Percentiles rank a stretch among this genome's conserved stretches.
phyloP scores from a whole-genome alignment of 2,329 filamentous ascomycete species.

The Dryadomyces quercivorus region DNA sequence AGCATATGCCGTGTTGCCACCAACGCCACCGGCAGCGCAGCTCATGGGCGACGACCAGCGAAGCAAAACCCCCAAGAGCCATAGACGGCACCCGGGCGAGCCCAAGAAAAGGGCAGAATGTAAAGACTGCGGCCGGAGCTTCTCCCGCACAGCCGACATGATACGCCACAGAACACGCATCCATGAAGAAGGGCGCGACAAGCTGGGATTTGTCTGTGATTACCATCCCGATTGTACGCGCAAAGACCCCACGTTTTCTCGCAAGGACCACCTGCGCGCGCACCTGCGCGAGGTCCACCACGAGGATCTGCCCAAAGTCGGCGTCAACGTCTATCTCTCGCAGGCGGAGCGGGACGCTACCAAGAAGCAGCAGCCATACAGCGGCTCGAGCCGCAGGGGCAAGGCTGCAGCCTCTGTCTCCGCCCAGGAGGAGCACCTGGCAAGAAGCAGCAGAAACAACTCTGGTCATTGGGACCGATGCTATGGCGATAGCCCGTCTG shows the following conservation, averaged over 20 bases:
- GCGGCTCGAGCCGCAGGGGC: too few relatives aligned
- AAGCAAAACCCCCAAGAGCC: not conserved
- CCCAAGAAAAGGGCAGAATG: not conserved
- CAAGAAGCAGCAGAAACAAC: too few relatives aligned
- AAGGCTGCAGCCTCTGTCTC: too few relatives aligned
- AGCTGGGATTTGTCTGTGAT: slow-evolving; percentile 36
- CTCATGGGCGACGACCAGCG: too few relatives aligned
- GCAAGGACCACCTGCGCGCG: slow-evolving; percentile 44
- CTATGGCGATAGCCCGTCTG: too few relatives aligned
- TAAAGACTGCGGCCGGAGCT: slow-evolving; percentile 22
- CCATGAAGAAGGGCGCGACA: slow-evolving; percentile 29
- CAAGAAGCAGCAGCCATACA: too few relatives aligned
- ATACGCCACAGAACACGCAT: slow-evolving; percentile 38
- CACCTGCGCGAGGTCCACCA: slow-evolving; percentile 43
- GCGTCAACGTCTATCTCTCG: slow-evolving; percentile 13
- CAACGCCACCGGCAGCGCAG: not conserved
- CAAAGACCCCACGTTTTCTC: slow-evolving; percentile 32
- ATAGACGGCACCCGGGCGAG: not conserved
- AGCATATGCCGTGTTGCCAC: not conserved
- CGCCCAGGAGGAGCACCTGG: too few relatives aligned
- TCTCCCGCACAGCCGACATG: slow-evolving; percentile 41
- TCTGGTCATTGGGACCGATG: too few relatives aligned
- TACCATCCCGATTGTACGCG: slow-evolving; percentile 33
- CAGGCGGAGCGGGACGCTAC: not conserved
- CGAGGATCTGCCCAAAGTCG: slow-evolving; percentile 40